Evolutionary conservation across 1,284 basidiomycete species (phyloP), one percentile per base, ranked within the genome.

Genomic region (Cerioporus squamosus): DNA sequence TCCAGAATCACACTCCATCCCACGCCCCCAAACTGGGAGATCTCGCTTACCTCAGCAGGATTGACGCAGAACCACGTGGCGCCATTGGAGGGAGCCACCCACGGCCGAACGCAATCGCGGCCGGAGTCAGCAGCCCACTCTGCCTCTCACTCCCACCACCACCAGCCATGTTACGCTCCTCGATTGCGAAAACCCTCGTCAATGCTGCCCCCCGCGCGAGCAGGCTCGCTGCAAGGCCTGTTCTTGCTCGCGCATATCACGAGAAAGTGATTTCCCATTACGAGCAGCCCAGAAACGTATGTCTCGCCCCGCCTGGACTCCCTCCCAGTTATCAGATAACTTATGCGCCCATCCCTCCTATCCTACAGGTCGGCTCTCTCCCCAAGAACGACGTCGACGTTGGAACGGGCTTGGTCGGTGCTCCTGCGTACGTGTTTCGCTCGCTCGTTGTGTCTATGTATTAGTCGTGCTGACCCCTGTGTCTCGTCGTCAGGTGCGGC

Each of bases 341-440:
- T 64, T 46, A 80, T 72, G 61, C 57, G 60, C 67, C 64, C 50
- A 44, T 47, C 52, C 47, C 38, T n/a, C 67, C 63, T 44, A 36
- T 50, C 51, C 45, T 66, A 15, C 70, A 97, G 94, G 95, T 98
- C 51, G 97, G 97, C 60, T 97, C 95, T 52, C 85, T 99, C 69
- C 90, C 93, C 70, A 98, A 98, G 81, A 86, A 83, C 66, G 95
- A 98, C 72, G 67, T 82, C 39, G 88, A 97, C 75, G 95, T 99
- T 58, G 97, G 97, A 40, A 98, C 97, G 59, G 97, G 97, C 48
- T 91, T 99, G 53, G 97, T 99, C 50, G 97, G 97, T 57, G 97
- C 97, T 56, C 97, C 97, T 74, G 95, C 94, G 82, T 97, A 83
- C 72, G 95, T 90, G n/a, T 50, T 44, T 55, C 42, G 45, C 57